These are phyloP conservation scores for Eimeria maxima DNA, from an alignment of 169 alveolate genomes.

Conservation along the genomic window DNA sequence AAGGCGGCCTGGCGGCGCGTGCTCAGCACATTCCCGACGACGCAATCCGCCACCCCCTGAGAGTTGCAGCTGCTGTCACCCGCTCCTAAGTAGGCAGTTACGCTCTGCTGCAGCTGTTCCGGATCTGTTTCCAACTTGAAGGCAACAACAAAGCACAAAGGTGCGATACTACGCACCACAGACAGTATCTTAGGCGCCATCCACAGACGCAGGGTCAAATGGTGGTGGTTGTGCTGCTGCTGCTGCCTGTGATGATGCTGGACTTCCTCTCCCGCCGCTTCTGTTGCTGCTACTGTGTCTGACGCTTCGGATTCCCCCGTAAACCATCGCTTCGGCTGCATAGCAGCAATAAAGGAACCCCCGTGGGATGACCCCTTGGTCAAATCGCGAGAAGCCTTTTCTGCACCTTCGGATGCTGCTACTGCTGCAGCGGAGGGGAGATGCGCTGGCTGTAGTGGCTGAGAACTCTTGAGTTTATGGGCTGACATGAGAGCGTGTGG, in stretches of 20 bases:
- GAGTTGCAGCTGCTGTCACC: neutral
- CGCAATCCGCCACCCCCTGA: slow-evolving; percentile 41
- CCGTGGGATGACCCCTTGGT: neutral
- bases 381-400: neutral
- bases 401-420: neutral
- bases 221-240: slow-evolving; percentile 16
- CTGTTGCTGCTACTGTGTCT: slow-evolving; percentile 23
- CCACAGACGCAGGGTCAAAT: slow-evolving; percentile 26
- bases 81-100: neutral
- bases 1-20: neutral
- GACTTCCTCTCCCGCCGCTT: neutral
- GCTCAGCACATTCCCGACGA: slow-evolving; percentile 31
- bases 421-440: neutral
- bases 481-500: slow-evolving; percentile 53
- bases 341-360: neutral
- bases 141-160: slow-evolving; percentile 50
- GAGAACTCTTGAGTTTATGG: slow-evolving; percentile 61
- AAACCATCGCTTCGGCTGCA: slow-evolving; percentile 54
- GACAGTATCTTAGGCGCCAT: slow-evolving; percentile 77
- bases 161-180: slow-evolving; percentile 36
- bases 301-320: neutral
- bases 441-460: neutral
- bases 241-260: slow-evolving; percentile 20
- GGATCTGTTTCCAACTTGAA: slow-evolving; percentile 79
- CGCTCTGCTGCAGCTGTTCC: slow-evolving; percentile 8